These are phyloP conservation scores for Papiliotrema terrestris DNA, from an alignment of 1,284 basidiomycete species.

Conservation along the genomic window DNA sequence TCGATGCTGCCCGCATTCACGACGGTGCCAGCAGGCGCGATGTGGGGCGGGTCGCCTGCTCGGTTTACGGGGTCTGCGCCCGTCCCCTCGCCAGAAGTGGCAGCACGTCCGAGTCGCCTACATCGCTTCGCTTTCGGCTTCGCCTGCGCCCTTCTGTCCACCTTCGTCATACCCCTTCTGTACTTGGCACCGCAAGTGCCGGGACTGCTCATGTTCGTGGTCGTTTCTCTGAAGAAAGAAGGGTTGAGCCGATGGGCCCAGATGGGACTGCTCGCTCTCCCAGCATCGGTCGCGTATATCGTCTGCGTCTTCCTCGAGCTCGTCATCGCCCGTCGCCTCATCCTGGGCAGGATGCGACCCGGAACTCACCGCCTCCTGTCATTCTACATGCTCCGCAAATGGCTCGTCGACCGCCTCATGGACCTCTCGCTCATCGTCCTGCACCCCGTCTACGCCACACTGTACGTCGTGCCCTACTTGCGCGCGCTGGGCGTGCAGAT, in stretches of 20 bases:
- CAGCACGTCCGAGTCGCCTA: background rate
- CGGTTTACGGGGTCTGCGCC: background rate
- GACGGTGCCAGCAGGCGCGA: background rate
- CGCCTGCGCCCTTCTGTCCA: background rate
- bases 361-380: background rate
- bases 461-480: conserved; percentile 3
- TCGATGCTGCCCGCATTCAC: background rate
- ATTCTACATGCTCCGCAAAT: background rate
- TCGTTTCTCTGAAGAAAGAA: background rate
- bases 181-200: conserved; percentile 2
- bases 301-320: conserved; percentile 3
- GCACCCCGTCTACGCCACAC: conserved; percentile 3
- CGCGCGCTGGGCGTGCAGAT: conserved; percentile 1
- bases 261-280: background rate
- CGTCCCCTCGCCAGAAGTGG: background rate
- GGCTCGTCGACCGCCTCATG: conserved; percentile 4
- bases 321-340: background rate
- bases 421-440: conserved; percentile 1
- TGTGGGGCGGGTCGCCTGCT: conserved; percentile 1
- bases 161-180: conserved; percentile 1
- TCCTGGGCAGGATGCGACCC: background rate
- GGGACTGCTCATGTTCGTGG: background rate
- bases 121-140: background rate
- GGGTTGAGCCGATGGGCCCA: background rate
- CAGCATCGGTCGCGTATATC: conserved; percentile 1